Evolutionary conservation across 2,329 filamentous ascomycete genomes (phyloP).

Genomic region (Exophiala oligosperma): DNA sequence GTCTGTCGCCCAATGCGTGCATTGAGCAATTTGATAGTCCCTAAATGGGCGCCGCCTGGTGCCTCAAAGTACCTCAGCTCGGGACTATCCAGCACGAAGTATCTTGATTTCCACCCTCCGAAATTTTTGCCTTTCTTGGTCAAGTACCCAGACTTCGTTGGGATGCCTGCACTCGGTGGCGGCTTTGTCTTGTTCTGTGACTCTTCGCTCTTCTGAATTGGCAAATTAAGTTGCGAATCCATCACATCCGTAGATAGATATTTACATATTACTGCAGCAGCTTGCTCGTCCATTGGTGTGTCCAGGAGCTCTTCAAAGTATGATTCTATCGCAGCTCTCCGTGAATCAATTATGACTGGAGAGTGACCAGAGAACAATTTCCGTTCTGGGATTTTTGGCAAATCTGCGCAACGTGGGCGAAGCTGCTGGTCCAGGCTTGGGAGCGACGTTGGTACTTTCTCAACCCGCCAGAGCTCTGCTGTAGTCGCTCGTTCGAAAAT

Average conservation of each 20-base stretch:
- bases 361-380: conserved; percentile 88
- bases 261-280: conserved; percentile 78
- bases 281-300: conserved; percentile 73
- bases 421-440: conserved; percentile 79
- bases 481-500: conserved; percentile 74
- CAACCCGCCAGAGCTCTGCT: conserved; percentile 86
- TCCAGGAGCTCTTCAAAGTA: conserved; percentile 87
- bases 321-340: conserved; percentile 73
- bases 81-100: conserved; percentile 68
- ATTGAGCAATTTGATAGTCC: conserved; percentile 86
- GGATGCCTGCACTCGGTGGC: conserved; percentile 60
- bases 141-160: conserved; percentile 82
- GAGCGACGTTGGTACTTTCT: conserved; percentile 84
- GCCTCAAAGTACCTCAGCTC: conserved; percentile 88
- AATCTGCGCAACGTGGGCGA: conserved; percentile 71
- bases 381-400: conserved; percentile 76
- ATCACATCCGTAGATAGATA: conserved; percentile 74
- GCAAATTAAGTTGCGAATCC: conserved; percentile 44
- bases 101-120: conserved; percentile 92
- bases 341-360: conserved; percentile 87
- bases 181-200: conserved; percentile 33
- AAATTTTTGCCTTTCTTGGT: conserved; percentile 99
- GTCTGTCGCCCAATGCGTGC: conserved; percentile 91
- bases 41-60: conserved; percentile 84
- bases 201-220: conserved; percentile 20